Evolutionary conservation across 176 grass and related monocot species (phyloP), one percentile per base, ranked within the genome.

Genomic region (Carex cristatella): DNA sequence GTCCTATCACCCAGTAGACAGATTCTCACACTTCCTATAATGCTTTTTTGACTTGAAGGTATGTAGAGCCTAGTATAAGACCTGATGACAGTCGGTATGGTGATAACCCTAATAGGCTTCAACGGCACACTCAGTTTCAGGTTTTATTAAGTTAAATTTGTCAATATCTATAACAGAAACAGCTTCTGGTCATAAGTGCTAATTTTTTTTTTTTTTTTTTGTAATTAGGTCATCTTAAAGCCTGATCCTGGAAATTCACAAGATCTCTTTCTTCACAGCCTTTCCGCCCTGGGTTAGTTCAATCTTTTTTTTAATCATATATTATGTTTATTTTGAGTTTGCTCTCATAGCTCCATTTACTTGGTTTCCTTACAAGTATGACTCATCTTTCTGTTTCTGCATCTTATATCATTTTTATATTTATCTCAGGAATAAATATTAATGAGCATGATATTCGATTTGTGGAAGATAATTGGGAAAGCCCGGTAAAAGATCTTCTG

Each of bases 401-500:
- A 64, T 64, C 46, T 32, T 62, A 81, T 65, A 61, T 58, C 61
- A 62, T 81, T 66, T 61, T 44, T 59, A 63, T 61, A 18, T 84
- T 88, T 72, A 79, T 42, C 4, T 85, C 55, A 64, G 83, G 55
- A 63, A 88, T 72, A 73, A 89, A 98, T 86, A 83, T 98, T 38
- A 15, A 42, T 78, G 89, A 93, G 31, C 95, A 98, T 85, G 95
- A 98, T 79, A 93, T 98, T 86, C 95, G 93, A 63, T 98, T 95
- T 83, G 95, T 98, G 33, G 95, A 98, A 15, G 93, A 98, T 75
- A 98, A 98, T 53, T 94, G 93, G 95, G 95, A 98, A 89, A 98
- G 95, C 84, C 95, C 95, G 70, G 95, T 98, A 67, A 90, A 57
- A 54, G 37, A 72, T 82, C 46, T 81, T 54, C 18, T 76, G 62